Evolutionary conservation across 1,139 yeast genomes (phyloP), one percentile per base, ranked within the genome.

Genomic region (Candida gigantensis): DNA sequence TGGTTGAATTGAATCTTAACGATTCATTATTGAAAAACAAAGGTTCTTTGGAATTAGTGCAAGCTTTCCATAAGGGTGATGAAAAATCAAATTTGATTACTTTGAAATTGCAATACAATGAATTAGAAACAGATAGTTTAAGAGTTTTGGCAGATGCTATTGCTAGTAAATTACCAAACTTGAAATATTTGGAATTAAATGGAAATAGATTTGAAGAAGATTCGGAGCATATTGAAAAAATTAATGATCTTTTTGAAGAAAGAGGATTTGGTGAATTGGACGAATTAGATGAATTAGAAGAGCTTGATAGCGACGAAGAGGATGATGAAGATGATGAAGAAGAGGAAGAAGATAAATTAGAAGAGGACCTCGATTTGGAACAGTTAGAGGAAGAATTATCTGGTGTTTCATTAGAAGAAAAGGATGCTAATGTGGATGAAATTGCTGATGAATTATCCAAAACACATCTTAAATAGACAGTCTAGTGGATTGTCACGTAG

Each of bases 261-360:
- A 78, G 89, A 55, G 94, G 90, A 0, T 60, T 66, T 41, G 95
- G 96, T 40, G 94, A 84, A 57, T 62, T 92, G 21, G 97, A 89
- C 53, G 97, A 89, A 51, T 72, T 89, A 42, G 97, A 92, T 52
- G 98, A 92, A 51, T 77, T 94, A 67, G 98, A 92, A 65, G 96
- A 88, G 57, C 72, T 81, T 33, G 89, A 86, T 48, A 82, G 87
- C 43, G 97, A 86, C 16, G 95, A 85, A 43, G 92, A 81, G 20
- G 87, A 79, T 7, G 86, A 75, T 2, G 84, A 77, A 5, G 84
- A 76, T 10, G 84, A 76, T 4, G 89, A 79, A 10, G 85, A 78
- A 5, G 84, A 73, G 14, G 79, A 68, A 11, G 62, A 55, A 26
- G 77, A 67, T 41, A 71, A 68, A 29, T 72, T 65, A 40, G 73